Percentiles rank a stretch among this genome's conserved stretches.
Conservation (phyloP, 2,329 filamentous ascomycete species). For the Epichloe brachyelytri region DNA sequence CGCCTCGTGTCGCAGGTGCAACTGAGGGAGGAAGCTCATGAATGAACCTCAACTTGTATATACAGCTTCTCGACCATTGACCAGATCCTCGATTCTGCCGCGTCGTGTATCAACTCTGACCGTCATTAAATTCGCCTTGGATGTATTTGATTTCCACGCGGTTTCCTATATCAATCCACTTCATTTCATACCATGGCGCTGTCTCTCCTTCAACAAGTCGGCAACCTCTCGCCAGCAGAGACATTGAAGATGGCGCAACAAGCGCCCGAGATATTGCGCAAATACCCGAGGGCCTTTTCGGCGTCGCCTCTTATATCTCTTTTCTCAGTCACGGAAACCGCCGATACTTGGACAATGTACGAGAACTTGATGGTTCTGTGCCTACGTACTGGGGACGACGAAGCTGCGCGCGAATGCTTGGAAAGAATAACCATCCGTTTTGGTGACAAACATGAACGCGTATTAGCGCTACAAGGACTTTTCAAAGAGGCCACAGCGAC, state of each 20-base stretch:
- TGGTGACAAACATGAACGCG: slow-evolving; percentile 68
- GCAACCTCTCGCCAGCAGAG: slow-evolving; percentile 40
- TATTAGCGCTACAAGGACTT: slow-evolving; percentile 72
- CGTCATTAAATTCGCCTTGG: background rate
- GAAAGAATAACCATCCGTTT: slow-evolving; percentile 69
- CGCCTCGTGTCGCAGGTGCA: background rate
- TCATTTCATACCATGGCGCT: slow-evolving; percentile 28
- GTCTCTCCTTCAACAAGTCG: slow-evolving; percentile 43
- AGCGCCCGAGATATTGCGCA: slow-evolving; percentile 43
- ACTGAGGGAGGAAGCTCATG: background rate
- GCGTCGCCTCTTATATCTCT: slow-evolving; percentile 41
- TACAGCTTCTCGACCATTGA: background rate
- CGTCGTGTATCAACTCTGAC: background rate
- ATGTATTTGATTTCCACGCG: background rate
- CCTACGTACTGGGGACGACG: slow-evolving; percentile 71
- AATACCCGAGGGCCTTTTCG: slow-evolving; percentile 39
- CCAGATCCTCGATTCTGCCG: background rate
- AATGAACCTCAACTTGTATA: background rate
- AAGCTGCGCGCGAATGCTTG: slow-evolving; percentile 62
- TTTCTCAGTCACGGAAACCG: slow-evolving; percentile 49
- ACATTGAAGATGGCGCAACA: slow-evolving; percentile 47
- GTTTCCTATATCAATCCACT: background rate
- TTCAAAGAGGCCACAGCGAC: slow-evolving; percentile 72
- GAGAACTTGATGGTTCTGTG: slow-evolving; percentile 81
- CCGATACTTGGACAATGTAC: slow-evolving; percentile 72